phyloP scores from a whole-genome alignment of 2,329 filamentous ascomycete genomes.

The Trichoderma harzianum region DNA sequence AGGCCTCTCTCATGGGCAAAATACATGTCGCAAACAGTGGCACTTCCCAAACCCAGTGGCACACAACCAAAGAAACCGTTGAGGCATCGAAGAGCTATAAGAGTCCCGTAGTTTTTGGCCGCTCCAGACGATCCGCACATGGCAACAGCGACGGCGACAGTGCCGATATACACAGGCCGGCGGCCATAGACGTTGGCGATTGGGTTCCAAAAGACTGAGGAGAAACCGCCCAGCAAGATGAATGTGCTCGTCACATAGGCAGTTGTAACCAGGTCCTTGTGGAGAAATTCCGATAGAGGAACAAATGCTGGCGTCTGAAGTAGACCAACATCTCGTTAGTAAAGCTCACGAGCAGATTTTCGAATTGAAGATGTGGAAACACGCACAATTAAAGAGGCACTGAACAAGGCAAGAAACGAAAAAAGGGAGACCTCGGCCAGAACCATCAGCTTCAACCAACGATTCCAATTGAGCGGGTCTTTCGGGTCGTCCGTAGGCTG shows the following conservation, averaged over 20 bases:
- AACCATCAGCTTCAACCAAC: constrained; percentile 15
- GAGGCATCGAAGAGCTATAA: constrained; percentile 2
- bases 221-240: background rate
- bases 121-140: constrained; percentile 8
- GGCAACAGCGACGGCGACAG: background rate
- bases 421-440: constrained; percentile 1
- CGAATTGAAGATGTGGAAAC: background rate
- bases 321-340: background rate
- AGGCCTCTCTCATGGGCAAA: constrained; percentile 9
- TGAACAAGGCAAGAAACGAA: constrained; percentile 10
- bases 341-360: background rate
- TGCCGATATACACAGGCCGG: constrained; percentile 4
- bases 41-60: background rate
- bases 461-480: constrained; percentile 14
- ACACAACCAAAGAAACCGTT: constrained; percentile 9
- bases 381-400: constrained; percentile 14
- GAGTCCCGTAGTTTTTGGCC: constrained; percentile 10
- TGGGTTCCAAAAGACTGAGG: constrained; percentile 5
- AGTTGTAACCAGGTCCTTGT: background rate
- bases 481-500: constrained; percentile 6
- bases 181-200: constrained; percentile 12
- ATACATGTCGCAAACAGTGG: constrained; percentile 11
- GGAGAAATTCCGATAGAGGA: background rate
- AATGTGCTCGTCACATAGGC: constrained; percentile 13
- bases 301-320: constrained; percentile 12